Evolutionary conservation across 2,329 filamentous ascomycete genomes (phyloP), one percentile per base, ranked within the genome.

Genomic region (Achaetomium macrosporum): DNA sequence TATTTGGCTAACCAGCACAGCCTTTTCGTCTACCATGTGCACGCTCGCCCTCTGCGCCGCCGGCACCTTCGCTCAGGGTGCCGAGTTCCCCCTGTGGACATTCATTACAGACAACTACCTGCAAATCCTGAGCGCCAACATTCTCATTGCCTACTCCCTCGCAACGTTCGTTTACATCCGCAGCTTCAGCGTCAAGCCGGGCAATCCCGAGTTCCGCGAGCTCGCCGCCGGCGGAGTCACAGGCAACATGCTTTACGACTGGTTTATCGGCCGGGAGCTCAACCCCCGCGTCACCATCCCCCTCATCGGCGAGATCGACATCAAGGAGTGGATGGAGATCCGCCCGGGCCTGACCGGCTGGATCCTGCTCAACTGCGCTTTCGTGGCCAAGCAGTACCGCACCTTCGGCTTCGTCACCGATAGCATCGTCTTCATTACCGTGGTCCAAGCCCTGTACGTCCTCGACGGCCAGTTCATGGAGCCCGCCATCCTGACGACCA

Each of bases 251-350:
- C 71, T 96, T 36, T 96, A 97, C 69, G 92, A 97, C 71, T 97
- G 90, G 83, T 97, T 90, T 72, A 96, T 97, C 59, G 92, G 92
- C 17, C 88, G 92, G 29, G 92, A 97, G 70, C 83, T 97, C 56
- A 97, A 97, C 71, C 92, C 92, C 3, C 88, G 91, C 45, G 70
- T 95, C 55, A 82, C 78, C 0, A 73, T 96, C 20, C 90, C 90
- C 2, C 68, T 95, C 45, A 77, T 96, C 58, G 89, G 90, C 54
- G 87, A 90, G 62, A 78, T 96, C 46, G 92, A 97, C 65, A 86
- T 97, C 71, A 96, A 96, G 72, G 78, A 85, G 55, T 96, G 85
- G 69, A 87, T 87, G 69, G 92, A 97, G 71, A 77, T 96, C 64
- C 84, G 92, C n/a, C 92, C 92, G 0, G 92, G 92, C 44, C 80